Base-by-base conservation (phyloP, 2,329 filamentous ascomycete genomes). In the Sporothrix phasma region DNA sequence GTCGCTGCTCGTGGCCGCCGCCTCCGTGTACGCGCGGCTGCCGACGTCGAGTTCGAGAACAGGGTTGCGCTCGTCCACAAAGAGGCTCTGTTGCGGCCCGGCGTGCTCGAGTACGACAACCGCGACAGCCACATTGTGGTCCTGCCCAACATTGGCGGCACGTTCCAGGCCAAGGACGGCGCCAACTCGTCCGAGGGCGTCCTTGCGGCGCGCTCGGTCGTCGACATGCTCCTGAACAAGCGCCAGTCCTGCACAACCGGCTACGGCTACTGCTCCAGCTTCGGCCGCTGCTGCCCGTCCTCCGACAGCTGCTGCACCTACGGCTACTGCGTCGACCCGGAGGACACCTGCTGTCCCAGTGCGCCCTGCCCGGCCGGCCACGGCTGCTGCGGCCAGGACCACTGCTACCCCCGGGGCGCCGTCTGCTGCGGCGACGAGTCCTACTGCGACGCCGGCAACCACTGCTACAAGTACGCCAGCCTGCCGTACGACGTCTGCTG, bases 291-390 rank as follows among this genome's bases (percentile, higher is more conserved):
- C 65, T 70, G 69, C 62, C 66, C 67, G 11, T 5, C 34, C 10
- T 53, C 37, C 13, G 65, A 62, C 51, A 29, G 31, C 13, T 71
- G 70, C 67, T 70, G 69, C 47, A 31, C 43, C n/a, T 69, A 67
- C 46, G 70, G 70, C 51, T 71, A 71, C 66, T 71, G 70, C 53
- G 63, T 68, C 47, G 29, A 62, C 5, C 62, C 66, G 7, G 66
- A 34, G 34, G 34, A 59, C 17, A 53, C 39, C 22, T 71, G 70
- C 63, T 71, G 69, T 34, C 69, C 69, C 53, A 66, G 45, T 24
- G 69, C 66, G 3, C 64, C 69, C 5, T 71, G 69, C 65, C 39
- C 43, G 2, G 19, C 45, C 7, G 68, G 67, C 51, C 22, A 62
- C 24, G 51, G 29, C 11, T 71, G 69, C 56, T 71, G 70, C 63